Evolutionary conservation across 495 filamentous ascomycete genomes (phyloP), one percentile per base, ranked within the genome.

Genomic region (Neurospora sp.): DNA sequence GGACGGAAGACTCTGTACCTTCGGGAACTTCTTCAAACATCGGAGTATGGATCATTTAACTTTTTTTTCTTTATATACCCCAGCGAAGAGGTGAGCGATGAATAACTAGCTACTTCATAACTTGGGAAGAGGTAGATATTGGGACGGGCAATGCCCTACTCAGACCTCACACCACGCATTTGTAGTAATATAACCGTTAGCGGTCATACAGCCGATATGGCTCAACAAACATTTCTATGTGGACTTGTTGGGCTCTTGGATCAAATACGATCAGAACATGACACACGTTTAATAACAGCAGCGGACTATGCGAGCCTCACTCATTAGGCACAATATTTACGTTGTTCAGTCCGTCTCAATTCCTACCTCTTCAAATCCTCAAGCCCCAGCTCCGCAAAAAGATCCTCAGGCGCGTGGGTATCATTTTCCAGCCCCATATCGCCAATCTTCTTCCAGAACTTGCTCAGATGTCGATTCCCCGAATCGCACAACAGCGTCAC

Each of bases 401-500:
- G 44, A 68, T 84, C 77, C 35, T 71, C 73, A 18, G 72, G 70
- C 65, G 73, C 71, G 70, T 69, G 68, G 41, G 69, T 74, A 37
- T 74, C 72, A 14, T 73, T 73, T 70, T 88, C 87, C 44, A 85
- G 86, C 5, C 91, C 93, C 72, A 94, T 85, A 70, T 91, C 87
- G 10, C 90, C 93, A 45, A 93, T 90, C 72, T 87, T 87, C 73
- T 92, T 92, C 93, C 94, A 99, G 82, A 99, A 97, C 79, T 95
- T 94, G 73, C 92, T 96, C 37, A 99, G 82, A 81, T 99, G 96
- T 75, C 96, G 86, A 22, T 91, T 92, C 3, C 96, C 96, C 38
- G 90, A 92, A 80, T 99, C 96, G 78, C 95, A 98, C 61, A 98
- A 82, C 16, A 99, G 86, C 0, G 96, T 99, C 35, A 98, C 94